Conservation (phyloP, 805 yeast genomes). For the Candida silvicultrix region DNA sequence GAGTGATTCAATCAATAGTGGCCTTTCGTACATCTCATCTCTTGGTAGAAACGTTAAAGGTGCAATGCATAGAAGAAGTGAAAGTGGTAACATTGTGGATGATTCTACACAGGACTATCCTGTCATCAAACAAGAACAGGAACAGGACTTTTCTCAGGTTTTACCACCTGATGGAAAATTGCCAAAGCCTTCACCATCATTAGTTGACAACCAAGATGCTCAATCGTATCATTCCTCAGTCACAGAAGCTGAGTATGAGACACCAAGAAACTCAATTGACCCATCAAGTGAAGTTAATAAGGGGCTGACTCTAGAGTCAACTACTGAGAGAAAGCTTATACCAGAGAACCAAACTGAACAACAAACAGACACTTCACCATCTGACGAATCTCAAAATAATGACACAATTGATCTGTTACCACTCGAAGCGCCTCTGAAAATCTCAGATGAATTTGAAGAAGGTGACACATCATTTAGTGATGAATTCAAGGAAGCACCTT, state of each 20-base stretch:
- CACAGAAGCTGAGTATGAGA: neutral
- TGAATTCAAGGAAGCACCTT: slow-evolving; percentile 1
- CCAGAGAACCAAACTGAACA: neutral
- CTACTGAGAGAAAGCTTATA: neutral
- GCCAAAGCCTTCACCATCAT: neutral
- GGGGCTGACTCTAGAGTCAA: neutral
- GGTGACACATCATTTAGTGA: neutral
- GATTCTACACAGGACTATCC: slow-evolving; percentile 1
- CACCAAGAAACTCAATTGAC: neutral
- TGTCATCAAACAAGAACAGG: neutral
- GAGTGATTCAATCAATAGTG: slow-evolving; percentile 14
- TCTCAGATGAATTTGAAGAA: neutral
- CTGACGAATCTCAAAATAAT: neutral
- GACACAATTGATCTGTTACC: neutral
- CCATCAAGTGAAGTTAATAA: neutral
- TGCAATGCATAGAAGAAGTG: slow-evolving; percentile 1
- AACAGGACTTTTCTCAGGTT: no score
- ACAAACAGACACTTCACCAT: neutral
- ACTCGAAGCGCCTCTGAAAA: neutral
- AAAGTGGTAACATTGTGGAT: neutral
- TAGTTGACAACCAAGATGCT: neutral
- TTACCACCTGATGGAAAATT: no score
- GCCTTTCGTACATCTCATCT: slow-evolving; percentile 11
- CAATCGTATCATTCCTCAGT: neutral
- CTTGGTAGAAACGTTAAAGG: slow-evolving; percentile 1